These are phyloP conservation scores for Colletotrichum filicis DNA, from an alignment of 2,329 filamentous ascomycete species.

Conservation along the genomic window DNA sequence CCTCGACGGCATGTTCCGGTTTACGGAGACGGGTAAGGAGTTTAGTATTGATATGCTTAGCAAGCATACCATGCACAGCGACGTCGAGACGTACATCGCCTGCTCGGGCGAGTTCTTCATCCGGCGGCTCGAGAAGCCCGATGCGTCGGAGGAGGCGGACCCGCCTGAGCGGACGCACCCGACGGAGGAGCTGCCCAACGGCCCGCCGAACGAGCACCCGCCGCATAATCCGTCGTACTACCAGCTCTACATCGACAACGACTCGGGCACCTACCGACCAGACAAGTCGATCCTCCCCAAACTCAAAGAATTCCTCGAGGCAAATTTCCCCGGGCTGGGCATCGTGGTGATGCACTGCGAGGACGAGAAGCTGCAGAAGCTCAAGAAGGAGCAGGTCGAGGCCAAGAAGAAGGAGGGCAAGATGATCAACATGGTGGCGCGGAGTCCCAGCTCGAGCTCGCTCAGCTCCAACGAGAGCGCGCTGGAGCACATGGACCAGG, in stretches of 20 bases:
- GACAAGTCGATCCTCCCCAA: slow-evolving; percentile 80
- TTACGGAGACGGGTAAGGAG: slow-evolving; percentile 95
- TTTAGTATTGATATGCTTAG: slow-evolving; percentile 93
- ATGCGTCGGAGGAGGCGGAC: slow-evolving; percentile 54
- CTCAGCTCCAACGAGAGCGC: slow-evolving; percentile 61
- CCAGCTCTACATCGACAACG: slow-evolving; percentile 93
- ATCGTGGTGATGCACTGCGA: slow-evolving; percentile 83
- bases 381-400: slow-evolving; percentile 82
- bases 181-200: slow-evolving; percentile 56
- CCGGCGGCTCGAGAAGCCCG: slow-evolving; percentile 68
- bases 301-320: slow-evolving; percentile 75
- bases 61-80: slow-evolving; percentile 97
- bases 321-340: slow-evolving; percentile 81
- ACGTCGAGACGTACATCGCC: slow-evolving; percentile 91
- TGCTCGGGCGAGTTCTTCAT: slow-evolving; percentile 96
- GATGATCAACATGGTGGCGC: slow-evolving; percentile 65
- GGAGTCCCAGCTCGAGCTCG: slow-evolving; percentile 57
- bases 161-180: slow-evolving; percentile 63
- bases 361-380: slow-evolving; percentile 75
- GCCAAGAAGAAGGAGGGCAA: slow-evolving; percentile 74
- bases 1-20: slow-evolving; percentile 85
- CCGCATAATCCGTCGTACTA: slow-evolving; percentile 69
- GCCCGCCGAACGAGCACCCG: slow-evolving; percentile 55
- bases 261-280: slow-evolving; percentile 92
- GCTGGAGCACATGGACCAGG: slow-evolving; percentile 56